phyloP scores from a whole-genome alignment of 345 rosid genomes.

The Arabis hirsuta region DNA sequence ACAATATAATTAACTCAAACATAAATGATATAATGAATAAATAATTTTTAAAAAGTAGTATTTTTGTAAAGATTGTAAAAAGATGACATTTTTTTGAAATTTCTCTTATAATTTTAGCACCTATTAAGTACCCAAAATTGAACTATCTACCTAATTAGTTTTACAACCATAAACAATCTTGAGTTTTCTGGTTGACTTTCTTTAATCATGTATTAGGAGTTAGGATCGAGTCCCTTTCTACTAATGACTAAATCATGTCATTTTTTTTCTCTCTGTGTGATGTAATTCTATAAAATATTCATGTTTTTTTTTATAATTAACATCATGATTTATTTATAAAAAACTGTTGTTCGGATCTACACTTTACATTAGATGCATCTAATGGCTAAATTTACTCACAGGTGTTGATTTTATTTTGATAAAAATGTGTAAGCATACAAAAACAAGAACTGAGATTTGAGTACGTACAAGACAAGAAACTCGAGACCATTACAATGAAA shows the following conservation, averaged over 20 bases:
- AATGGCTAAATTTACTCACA: slow-evolving; percentile 5
- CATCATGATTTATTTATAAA: neutral
- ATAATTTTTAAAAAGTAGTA: too few species aligned
- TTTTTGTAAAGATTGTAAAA: too few species aligned
- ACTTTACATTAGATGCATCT: neutral
- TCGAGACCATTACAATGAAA: slow-evolving; percentile 2
- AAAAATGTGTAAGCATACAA: slow-evolving; percentile 22
- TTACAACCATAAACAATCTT: neutral
- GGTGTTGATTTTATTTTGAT: slow-evolving; percentile 21
- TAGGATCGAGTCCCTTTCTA: neutral
- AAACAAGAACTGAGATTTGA: too few species aligned
- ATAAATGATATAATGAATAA: too few species aligned
- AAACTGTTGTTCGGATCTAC: neutral
- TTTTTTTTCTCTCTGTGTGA: neutral
- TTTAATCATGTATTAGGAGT: neutral
- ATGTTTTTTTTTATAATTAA: too few species aligned
- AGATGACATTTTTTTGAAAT: too few species aligned
- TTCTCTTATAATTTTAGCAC: too few species aligned
- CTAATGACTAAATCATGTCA: neutral
- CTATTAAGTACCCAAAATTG: too few species aligned
- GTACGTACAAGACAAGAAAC: slow-evolving; percentile 11
- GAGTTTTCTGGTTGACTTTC: neutral
- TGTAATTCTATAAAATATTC: neutral
- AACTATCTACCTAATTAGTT: too few species aligned
- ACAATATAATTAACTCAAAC: too few species aligned